A percentile compares a stretch with the other conserved stretches of the same genome.
These are phyloP conservation scores for Pharnaceum exiguum DNA, from an alignment of 148 eudicot species.

Conservation along the genomic window DNA sequence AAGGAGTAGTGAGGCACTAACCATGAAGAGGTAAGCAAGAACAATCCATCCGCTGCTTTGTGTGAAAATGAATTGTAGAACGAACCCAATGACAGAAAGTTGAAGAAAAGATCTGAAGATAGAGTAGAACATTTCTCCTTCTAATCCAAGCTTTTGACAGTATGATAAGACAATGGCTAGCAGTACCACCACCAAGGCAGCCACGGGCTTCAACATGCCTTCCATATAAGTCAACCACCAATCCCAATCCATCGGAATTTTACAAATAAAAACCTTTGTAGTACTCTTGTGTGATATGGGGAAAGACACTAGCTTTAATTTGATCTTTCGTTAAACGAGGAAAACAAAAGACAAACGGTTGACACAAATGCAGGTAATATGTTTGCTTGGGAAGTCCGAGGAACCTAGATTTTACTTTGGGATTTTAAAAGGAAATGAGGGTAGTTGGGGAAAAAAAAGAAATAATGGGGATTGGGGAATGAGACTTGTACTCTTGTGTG, in stretches of 20 bases:
- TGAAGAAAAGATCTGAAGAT: constrained; percentile 70
- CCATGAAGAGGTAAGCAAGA: constrained; percentile 95
- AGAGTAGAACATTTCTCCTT: constrained; percentile 64
- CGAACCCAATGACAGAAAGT: constrained; percentile 81
- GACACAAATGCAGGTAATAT: not conserved
- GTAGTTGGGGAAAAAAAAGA: not conserved
- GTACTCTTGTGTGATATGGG: not conserved
- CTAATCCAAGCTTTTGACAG: constrained; percentile 53
- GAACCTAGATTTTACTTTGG: no score
- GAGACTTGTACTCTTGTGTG: not conserved
- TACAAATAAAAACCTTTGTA: not conserved
- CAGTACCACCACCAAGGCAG: constrained; percentile 62
- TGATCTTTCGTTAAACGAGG: no score
- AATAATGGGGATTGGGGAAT: not conserved
- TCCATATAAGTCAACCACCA: constrained; percentile 54
- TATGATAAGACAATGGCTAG: constrained; percentile 62
- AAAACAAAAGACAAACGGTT: not conserved
- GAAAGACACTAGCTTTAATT: no score
- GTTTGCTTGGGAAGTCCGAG: no score
- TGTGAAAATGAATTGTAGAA: constrained; percentile 80
- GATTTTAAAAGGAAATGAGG: no score
- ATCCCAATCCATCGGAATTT: constrained; percentile 42
- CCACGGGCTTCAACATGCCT: constrained; percentile 79
- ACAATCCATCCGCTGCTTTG: constrained; percentile 65
- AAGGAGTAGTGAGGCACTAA: constrained; percentile 19